Percentiles rank a stretch among this genome's conserved stretches.
phyloP scores from a whole-genome alignment of 164 flowering plant species.

The Akebia trifoliata region DNA sequence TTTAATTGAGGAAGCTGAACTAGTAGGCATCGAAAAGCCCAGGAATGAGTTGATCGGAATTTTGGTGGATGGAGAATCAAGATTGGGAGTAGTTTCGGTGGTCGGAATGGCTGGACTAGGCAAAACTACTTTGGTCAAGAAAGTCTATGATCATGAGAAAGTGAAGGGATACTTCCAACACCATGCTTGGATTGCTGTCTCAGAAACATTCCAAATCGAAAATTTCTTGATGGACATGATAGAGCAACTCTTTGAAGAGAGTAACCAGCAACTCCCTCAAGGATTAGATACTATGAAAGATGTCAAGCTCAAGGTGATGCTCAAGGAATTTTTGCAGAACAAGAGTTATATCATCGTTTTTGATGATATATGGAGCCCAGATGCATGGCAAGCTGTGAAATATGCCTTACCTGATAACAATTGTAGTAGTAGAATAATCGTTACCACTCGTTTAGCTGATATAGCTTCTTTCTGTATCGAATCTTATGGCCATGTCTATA shows the following conservation, averaged over 20 bases:
- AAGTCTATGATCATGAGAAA: neutral
- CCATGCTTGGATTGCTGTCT: constrained; percentile 3
- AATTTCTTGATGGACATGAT: neutral
- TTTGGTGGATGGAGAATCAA: neutral
- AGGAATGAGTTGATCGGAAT: neutral
- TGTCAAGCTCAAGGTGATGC: neutral
- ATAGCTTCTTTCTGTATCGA: neutral
- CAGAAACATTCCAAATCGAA: neutral
- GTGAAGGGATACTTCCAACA: neutral
- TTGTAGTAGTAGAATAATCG: neutral
- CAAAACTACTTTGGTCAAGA: neutral
- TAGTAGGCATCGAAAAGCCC: constrained; percentile 1
- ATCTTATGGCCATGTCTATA: neutral
- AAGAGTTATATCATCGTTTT: constrained; percentile 7
- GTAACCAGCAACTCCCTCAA: neutral
- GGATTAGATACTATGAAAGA: neutral
- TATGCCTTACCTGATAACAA: neutral
- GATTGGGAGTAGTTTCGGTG: neutral
- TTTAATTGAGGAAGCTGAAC: constrained; percentile 1
- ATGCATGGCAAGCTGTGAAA: neutral
- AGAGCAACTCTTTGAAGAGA: neutral
- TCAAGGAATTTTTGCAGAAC: neutral
- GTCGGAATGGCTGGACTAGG: constrained; percentile 5
- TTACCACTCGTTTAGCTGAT: constrained; percentile 7
- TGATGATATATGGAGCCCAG: constrained; percentile 5